A percentile compares a stretch with the other conserved stretches of the same genome.
Evolutionary conservation across 2,329 filamentous ascomycete genomes (phyloP).

Genomic region (Phyllosticta citrichinensis): DNA sequence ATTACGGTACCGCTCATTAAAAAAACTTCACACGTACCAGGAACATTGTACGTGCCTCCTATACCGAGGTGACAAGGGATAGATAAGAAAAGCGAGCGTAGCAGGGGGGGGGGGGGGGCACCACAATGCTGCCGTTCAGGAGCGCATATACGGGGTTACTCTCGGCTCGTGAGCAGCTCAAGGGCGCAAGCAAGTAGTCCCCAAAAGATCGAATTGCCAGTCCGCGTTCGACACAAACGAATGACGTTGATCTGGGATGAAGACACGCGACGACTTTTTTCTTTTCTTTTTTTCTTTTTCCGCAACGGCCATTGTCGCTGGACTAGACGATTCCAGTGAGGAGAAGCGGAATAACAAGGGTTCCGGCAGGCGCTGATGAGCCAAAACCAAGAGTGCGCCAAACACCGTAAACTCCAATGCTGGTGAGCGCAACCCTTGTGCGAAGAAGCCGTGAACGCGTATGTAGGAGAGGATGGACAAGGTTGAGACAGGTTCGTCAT

Average conservation of each 20-base stretch:
- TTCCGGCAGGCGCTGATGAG: constrained; percentile 1
- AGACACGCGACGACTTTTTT: constrained; percentile 7
- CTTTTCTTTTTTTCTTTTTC: neutral
- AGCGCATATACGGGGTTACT: neutral
- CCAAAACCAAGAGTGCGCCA: constrained; percentile 6
- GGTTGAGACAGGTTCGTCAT: constrained; percentile 7
- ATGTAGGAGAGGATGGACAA: constrained; percentile 1
- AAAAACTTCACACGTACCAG: constrained; percentile 6
- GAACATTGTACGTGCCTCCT: constrained; percentile 1
- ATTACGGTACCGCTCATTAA: constrained; percentile 8
- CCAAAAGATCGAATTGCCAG: neutral
- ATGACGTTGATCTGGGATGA: constrained; percentile 1
- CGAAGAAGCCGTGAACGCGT: constrained; percentile 10
- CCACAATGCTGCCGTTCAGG: neutral
- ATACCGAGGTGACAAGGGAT: neutral
- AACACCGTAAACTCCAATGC: constrained; percentile 11
- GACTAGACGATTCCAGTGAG: neutral
- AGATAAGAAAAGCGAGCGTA: neutral
- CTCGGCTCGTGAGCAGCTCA: neutral
- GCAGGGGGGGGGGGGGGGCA: neutral
- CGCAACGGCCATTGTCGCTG: constrained; percentile 1
- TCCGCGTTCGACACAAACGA: constrained; percentile 4
- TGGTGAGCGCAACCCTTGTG: constrained; percentile 7
- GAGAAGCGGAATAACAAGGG: constrained; percentile 3
- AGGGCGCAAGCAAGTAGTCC: neutral